Evolutionary conservation across 1,284 basidiomycete species (phyloP), one percentile per base, ranked within the genome.

Genomic region (Fomitopsis pinicola): DNA sequence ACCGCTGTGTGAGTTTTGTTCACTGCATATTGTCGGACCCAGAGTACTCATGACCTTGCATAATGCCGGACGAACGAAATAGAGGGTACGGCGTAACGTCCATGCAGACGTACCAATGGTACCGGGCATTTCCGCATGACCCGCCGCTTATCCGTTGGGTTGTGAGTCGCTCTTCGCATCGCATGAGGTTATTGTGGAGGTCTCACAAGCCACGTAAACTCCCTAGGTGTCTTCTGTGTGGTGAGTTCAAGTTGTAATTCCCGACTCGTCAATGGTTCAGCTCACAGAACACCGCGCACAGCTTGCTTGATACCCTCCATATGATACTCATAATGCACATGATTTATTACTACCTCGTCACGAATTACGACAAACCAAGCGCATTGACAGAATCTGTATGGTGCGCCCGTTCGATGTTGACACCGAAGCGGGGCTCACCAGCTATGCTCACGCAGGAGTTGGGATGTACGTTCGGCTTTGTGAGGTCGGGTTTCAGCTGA

Each of bases 291-390:
- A n/a, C 5, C 33, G 33, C 35, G 17, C 10, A 35, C 35, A 59
- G 58, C n/a, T 36, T 42, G 19, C 58, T 59, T 30, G 58, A 59
- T 35, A 59, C 46, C 19, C n/a, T 59, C n/a, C 58, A 59, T 38
- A 45, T 50, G 14, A 42, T 53, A 40, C 46, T 59, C n/a, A 59
- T 59, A 15, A 59, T 42, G 45, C 58, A 59, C n/a, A 48, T 48
- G 28, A 38, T 59, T 26, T 59, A 59, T 28, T 59, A 52, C 35
- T 59, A 59, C 19, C 33, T 50, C 17, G 50, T 59, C 36, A 59
- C 58, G 15, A 59, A 50, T 17, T 59, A 52, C 36, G 40, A 50
- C 26, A 46, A 57, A 35, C 56, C 56, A 2, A 33, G 35, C 12
- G 52, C 22, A 38, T 54, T 54, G 52, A 33, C 33, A 5, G 52